Percentiles rank a stretch among this genome's conserved stretches.
Evolutionary conservation across 495 filamentous ascomycete species (phyloP).

Genomic region (Apiosordaria backusii): DNA sequence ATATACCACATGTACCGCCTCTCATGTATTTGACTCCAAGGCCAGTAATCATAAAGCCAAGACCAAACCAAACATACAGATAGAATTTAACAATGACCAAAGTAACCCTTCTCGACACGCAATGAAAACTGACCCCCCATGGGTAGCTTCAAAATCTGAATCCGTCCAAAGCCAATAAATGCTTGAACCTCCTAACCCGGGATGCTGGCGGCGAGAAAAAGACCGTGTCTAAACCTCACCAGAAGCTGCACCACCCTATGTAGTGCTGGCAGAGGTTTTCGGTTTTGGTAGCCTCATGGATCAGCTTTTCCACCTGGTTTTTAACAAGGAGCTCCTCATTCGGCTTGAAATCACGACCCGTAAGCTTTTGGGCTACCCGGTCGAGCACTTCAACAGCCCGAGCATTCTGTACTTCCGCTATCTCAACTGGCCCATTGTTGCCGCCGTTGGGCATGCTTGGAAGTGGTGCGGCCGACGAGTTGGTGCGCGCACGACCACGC

Average conservation of each 20-base stretch:
- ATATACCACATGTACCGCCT: background rate
- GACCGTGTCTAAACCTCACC: constrained; percentile 44
- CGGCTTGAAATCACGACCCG: constrained; percentile 62
- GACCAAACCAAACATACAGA: background rate
- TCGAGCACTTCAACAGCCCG: constrained; percentile 87
- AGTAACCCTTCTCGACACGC: background rate
- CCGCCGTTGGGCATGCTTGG: constrained; percentile 36
- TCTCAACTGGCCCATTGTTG: constrained; percentile 36
- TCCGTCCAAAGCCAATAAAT: background rate
- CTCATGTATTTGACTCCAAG: background rate
- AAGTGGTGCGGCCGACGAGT: constrained; percentile 40
- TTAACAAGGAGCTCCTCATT: constrained; percentile 80
- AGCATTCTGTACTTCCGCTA: constrained; percentile 83
- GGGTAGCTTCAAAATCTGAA: background rate
- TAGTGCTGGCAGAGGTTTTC: constrained; percentile 99
- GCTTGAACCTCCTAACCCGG: background rate
- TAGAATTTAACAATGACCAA: background rate
- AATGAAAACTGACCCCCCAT: background rate
- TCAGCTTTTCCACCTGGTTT: constrained; percentile 87
- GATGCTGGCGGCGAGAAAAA: background rate
- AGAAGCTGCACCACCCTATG: constrained; percentile 96
- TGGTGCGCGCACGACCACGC: constrained; percentile 52
- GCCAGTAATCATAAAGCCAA: background rate
- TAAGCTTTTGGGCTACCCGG: constrained; percentile 91
- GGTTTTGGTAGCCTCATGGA: constrained; percentile 90